Base-by-base conservation (phyloP, 768 basidiomycete species). In the Auricularia auricula-judae region DNA sequence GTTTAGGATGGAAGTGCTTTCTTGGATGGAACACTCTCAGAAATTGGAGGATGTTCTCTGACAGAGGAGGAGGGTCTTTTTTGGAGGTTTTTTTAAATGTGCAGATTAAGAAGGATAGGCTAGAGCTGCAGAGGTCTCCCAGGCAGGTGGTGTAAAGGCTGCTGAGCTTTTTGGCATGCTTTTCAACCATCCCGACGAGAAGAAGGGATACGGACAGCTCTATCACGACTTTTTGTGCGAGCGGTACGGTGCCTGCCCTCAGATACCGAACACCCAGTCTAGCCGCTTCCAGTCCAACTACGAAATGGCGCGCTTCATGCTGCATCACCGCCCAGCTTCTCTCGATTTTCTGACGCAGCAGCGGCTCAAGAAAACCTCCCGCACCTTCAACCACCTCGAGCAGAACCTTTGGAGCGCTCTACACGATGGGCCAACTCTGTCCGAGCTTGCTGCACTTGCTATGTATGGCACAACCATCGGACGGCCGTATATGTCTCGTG, bases 181-280 rank as follows among this genome's bases (percentile, higher is more conserved):
- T 0, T 76, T 74, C 54, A 66, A 69, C 10, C 66, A 78, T 69
- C 76, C 76, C 63, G 75, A 78, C 58, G 78, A 23, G 23, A 23
- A 76, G 54, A 72, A 72, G 51, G 76, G 76, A 23, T 68, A 74
- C 59, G 70, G 72, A 61, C 71, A 76, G 66, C n/a, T 62, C 1
- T 21, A 67, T 63, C n/a, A 39, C 1, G 56, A 56, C 3, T 71
- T 70, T 54, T 56, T 73, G 36, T 60, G 67, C 14, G 53, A 58
- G 1, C 34, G 44, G 34, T 66, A 63, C 33, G 16, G 10, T 43
- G 16, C 53, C 23, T 23, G 23, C 23, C 23, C 23, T 23, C 23
- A 23, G 23, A 72, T 69, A 42, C 71, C 71, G 3, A 69, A 71
- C 58, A 69, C 70, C 1, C 68, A 68, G 51, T 72, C 71, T 33